These are phyloP conservation scores for Globisporangium uncinulatum DNA, from an alignment of 352 stramenopile genomes.

Conservation along the genomic window DNA sequence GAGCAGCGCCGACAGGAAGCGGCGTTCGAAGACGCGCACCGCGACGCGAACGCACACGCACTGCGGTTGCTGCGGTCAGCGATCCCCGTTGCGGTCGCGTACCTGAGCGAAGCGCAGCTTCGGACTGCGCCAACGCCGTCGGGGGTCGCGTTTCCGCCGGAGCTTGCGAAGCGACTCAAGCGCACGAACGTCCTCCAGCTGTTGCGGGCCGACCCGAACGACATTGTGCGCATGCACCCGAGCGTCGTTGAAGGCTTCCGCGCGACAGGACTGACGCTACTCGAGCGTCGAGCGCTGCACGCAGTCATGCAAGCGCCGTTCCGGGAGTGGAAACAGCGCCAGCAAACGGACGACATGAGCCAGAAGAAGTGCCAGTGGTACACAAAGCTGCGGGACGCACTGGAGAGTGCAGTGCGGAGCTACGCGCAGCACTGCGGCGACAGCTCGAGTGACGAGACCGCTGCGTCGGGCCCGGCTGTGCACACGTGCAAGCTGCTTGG, in stretches of 20 bases:
- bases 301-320: slow-evolving; percentile 46
- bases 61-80: slow-evolving; percentile 56
- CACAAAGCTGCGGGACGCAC: slow-evolving; percentile 67
- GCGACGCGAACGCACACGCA: slow-evolving; percentile 38
- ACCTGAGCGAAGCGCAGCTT: slow-evolving; percentile 75
- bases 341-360: slow-evolving; percentile 78
- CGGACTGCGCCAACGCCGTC: slow-evolving; percentile 45
- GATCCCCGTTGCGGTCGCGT: slow-evolving; percentile 78
- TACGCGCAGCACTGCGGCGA: slow-evolving; percentile 21
- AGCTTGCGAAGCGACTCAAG: slow-evolving; percentile 83
- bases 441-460: not conserved
- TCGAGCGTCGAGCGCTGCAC: slow-evolving; percentile 87
- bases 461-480: not conserved
- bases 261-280: slow-evolving; percentile 59
- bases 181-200: slow-evolving; percentile 85
- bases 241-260: slow-evolving; percentile 65
- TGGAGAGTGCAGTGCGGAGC: slow-evolving; percentile 27
- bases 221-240: slow-evolving; percentile 80
- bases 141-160: slow-evolving; percentile 47
- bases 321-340: slow-evolving; percentile 58
- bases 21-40: slow-evolving; percentile 70
- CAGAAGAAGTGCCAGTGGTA: slow-evolving; percentile 81
- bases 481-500: slow-evolving; percentile 38
- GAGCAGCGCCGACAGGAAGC: slow-evolving; percentile 59
- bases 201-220: slow-evolving; percentile 62